phyloP scores from a whole-genome alignment of 768 basidiomycete genomes.

The Tylopilus felleus region DNA sequence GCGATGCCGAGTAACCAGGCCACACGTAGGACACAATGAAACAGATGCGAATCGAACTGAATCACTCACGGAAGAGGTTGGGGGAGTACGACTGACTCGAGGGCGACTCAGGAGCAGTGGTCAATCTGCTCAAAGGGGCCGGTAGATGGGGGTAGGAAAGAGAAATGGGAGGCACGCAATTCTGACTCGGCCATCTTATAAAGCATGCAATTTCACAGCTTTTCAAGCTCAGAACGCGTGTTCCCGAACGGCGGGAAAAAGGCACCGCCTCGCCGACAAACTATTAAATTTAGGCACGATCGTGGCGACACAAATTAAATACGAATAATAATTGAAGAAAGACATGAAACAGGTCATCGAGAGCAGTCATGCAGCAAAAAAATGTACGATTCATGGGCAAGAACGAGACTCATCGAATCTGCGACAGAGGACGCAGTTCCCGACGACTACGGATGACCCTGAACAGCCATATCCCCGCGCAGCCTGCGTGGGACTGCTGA shows the following conservation, averaged over 20 bases:
- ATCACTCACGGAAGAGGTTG: constrained; percentile 26
- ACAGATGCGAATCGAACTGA: constrained; percentile 23
- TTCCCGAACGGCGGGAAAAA: constrained; percentile 20
- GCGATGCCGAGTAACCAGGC: constrained; percentile 17
- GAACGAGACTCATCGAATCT: neutral
- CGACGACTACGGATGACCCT: constrained; percentile 18
- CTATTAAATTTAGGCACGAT: neutral
- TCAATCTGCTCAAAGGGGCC: constrained; percentile 16
- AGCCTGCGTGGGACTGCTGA: constrained; percentile 5
- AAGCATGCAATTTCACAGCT: constrained; percentile 26
- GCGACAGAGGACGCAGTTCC: neutral
- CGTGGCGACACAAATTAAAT: too few relatives aligned
- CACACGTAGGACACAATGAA: constrained; percentile 32
- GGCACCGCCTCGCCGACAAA: constrained; percentile 18
- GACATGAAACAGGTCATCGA: neutral
- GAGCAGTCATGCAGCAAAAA: neutral
- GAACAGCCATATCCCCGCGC: constrained; percentile 3
- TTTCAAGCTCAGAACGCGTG: constrained; percentile 37
- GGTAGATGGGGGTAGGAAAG: constrained; percentile 18
- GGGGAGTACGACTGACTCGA: constrained; percentile 21
- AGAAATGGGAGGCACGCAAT: neutral
- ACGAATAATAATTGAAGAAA: neutral
- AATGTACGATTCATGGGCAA: neutral
- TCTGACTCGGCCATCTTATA: constrained; percentile 34
- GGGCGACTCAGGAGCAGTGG: constrained; percentile 18